phyloP scores from a whole-genome alignment of 805 yeast species.

The Spathaspora passalidarum region DNA sequence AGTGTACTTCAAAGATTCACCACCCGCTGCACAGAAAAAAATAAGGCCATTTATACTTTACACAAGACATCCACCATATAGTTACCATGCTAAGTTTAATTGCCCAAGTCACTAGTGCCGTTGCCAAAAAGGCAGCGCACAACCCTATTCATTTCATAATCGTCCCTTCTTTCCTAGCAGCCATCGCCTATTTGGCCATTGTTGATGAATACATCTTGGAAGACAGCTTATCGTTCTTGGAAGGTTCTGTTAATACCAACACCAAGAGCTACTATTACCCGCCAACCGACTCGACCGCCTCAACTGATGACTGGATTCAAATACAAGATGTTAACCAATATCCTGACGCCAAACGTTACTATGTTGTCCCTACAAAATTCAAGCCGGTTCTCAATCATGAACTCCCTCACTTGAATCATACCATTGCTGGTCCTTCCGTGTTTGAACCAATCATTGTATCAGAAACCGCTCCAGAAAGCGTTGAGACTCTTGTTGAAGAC shows the following conservation, averaged over 20 bases:
- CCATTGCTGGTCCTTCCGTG: conserved; percentile 12
- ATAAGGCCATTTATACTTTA: no score
- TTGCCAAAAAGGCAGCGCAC: conserved; percentile 64
- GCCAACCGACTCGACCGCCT: conserved; percentile 22
- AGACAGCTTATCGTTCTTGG: conserved; percentile 21
- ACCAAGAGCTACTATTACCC: conserved; percentile 26
- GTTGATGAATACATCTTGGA: conserved; percentile 63
- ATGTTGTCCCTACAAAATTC: conserved; percentile 58
- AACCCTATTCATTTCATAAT: conserved; percentile 87
- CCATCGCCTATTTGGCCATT: conserved; percentile 74
- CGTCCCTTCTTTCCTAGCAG: conserved; percentile 67
- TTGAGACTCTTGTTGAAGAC: conserved; percentile 24
- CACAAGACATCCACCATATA: no score
- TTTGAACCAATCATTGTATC: conserved; percentile 40
- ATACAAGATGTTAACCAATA: conserved; percentile 41
- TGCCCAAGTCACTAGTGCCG: conserved; percentile 30
- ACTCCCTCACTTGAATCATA: conserved; percentile 41
- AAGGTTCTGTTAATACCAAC: conserved; percentile 12
- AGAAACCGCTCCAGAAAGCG: conserved; percentile 14
- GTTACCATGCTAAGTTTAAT: conserved; percentile 26
- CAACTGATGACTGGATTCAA: conserved; percentile 45
- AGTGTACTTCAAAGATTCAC: no score
- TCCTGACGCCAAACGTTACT: conserved; percentile 44
- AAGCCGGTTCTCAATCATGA: conserved; percentile 39
- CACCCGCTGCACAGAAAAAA: no score